A percentile compares a stretch with the other conserved stretches of the same genome.
phyloP scores from a whole-genome alignment of 768 basidiomycete species.

The Favolaschia claudopus region DNA sequence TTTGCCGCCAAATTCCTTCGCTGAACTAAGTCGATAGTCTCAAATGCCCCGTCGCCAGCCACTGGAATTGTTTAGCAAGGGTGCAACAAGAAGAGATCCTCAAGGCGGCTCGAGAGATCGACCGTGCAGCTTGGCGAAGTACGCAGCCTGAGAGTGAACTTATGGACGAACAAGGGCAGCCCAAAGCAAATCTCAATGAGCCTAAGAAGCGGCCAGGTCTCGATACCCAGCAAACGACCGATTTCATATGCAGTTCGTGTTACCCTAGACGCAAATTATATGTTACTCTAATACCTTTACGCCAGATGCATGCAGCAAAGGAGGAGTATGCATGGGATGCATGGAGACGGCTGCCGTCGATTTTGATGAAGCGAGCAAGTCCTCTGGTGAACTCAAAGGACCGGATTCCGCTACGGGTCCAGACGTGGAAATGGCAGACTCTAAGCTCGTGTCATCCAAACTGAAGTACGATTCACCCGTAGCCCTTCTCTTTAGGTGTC shows the following conservation, averaged over 20 bases:
- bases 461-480: slow-evolving; percentile 30
- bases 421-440: slow-evolving; percentile 48
- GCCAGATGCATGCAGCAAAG: slow-evolving; percentile 68
- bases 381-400: slow-evolving; percentile 8
- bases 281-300: background rate
- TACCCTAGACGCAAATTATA: background rate
- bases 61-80: slow-evolving; percentile 77
- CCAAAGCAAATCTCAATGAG: slow-evolving; percentile 32
- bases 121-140: slow-evolving; percentile 49
- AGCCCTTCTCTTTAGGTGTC: slow-evolving; percentile 81
- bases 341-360: slow-evolving; percentile 63
- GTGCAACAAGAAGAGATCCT: slow-evolving; percentile 77
- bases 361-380: slow-evolving; percentile 30
- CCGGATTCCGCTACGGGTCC: slow-evolving; percentile 3
- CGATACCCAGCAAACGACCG: slow-evolving; percentile 66
- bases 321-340: slow-evolving; percentile 83
- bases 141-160: slow-evolving; percentile 32
- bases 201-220: slow-evolving; percentile 57
- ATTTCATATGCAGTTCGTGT: slow-evolving; percentile 73
- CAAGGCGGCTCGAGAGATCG: slow-evolving; percentile 65
- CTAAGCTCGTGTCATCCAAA: slow-evolving; percentile 16
- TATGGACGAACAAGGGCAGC: slow-evolving; percentile 28
- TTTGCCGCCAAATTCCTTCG: background rate
- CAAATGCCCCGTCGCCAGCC: slow-evolving; percentile 77
- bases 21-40: slow-evolving; percentile 53